These are phyloP conservation scores for Alloascoidea hylecoeti DNA, from an alignment of 805 yeast species.

Conservation along the genomic window DNA sequence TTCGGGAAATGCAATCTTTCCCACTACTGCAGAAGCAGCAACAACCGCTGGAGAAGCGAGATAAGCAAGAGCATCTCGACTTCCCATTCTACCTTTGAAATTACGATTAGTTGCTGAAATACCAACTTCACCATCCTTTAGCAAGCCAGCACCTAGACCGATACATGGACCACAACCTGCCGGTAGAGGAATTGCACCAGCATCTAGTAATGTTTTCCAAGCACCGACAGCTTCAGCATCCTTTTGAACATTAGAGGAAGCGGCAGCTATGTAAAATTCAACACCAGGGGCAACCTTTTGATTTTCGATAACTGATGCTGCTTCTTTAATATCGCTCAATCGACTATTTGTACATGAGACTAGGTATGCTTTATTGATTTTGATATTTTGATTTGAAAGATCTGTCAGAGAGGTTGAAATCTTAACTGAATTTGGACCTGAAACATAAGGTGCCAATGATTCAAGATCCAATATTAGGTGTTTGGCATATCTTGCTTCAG, in stretches of 20 bases:
- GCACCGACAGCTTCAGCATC: slow-evolving; percentile 89
- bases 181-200: slow-evolving; percentile 91
- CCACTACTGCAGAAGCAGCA: slow-evolving; percentile 95
- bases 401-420: slow-evolving; percentile 68
- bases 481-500: slow-evolving; percentile 80
- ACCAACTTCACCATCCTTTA: slow-evolving; percentile 95
- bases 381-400: slow-evolving; percentile 56
- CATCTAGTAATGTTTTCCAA: slow-evolving; percentile 79
- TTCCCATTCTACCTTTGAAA: slow-evolving; percentile 99
- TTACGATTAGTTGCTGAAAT: slow-evolving; percentile 97
- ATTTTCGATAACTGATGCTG: slow-evolving; percentile 78
- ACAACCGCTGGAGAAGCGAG: slow-evolving; percentile 97
- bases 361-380: slow-evolving; percentile 85
- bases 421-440: slow-evolving; percentile 97
- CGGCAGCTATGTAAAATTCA: slow-evolving; percentile 95
- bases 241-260: slow-evolving; percentile 82
- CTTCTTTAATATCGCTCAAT: slow-evolving; percentile 83
- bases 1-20: slow-evolving; percentile 85
- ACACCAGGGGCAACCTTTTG: slow-evolving; percentile 79
- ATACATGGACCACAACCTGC: slow-evolving; percentile 99
- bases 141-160: slow-evolving; percentile 88
- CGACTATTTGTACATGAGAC: slow-evolving; percentile 98
- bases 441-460: slow-evolving; percentile 73
- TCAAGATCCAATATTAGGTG: slow-evolving; percentile 68
- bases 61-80: slow-evolving; percentile 90